Evolutionary conservation across 106 monocot genomes (phyloP).

Genomic region (Amphibolis antarctica): DNA sequence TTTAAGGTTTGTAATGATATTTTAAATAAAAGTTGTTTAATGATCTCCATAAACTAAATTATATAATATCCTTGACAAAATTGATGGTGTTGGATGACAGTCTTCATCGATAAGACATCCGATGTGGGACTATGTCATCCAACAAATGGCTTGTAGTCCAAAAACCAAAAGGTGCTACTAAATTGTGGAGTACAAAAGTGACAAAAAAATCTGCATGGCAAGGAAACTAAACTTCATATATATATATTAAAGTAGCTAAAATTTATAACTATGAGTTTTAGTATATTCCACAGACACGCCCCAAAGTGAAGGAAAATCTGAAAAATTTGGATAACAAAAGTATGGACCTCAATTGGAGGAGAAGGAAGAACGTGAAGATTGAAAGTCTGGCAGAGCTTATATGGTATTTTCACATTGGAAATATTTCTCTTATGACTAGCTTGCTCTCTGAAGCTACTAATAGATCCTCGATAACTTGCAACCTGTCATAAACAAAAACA

Average conservation of each 20-base stretch:
- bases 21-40: too few species aligned
- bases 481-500: constrained; percentile 38
- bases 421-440: constrained; percentile 62
- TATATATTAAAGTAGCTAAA: neutral
- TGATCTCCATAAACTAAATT: too few species aligned
- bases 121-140: too few species aligned
- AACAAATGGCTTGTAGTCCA: too few species aligned
- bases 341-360: constrained; percentile 54
- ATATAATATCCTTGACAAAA: too few species aligned
- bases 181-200: too few species aligned
- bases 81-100: too few species aligned
- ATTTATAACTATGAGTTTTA: neutral
- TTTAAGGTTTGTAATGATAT: too few species aligned
- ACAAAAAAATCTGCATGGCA: too few species aligned
- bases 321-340: neutral
- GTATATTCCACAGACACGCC: neutral
- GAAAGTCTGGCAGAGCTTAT: constrained; percentile 75
- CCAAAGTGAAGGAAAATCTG: neutral
- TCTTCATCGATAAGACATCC: too few species aligned
- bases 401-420: constrained; percentile 40
- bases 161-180: too few species aligned
- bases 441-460: constrained; percentile 92
- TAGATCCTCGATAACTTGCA: constrained; percentile 91
- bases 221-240: too few species aligned
- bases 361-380: constrained; percentile 51